Conservation (phyloP, 106 monocot species). For the Dioscorea alata region DNA sequence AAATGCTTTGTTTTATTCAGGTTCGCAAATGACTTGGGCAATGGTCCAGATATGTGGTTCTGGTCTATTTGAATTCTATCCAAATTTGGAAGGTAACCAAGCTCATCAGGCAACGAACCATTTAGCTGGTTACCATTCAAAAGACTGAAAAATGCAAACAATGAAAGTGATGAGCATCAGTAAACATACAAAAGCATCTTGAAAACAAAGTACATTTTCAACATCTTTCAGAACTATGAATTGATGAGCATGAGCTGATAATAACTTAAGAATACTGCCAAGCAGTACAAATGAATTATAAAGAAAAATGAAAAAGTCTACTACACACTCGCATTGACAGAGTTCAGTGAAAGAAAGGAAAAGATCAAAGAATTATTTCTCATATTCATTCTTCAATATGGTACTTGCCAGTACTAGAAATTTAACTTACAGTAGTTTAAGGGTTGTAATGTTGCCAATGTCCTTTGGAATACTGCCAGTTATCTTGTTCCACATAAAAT, state of each 20-base stretch:
- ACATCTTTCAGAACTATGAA: background rate
- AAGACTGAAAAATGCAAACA: slow-evolving; percentile 61
- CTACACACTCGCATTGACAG: too few relatives aligned
- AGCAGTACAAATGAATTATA: too few relatives aligned
- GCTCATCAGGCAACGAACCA: slow-evolving; percentile 86
- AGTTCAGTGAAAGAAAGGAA: background rate
- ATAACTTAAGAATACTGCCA: background rate
- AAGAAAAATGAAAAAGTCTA: too few relatives aligned
- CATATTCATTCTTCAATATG: background rate
- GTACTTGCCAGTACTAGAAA: background rate
- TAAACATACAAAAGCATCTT: background rate
- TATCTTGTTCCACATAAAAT: slow-evolving; percentile 97
- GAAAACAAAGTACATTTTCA: background rate
- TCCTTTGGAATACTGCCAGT: slow-evolving; percentile 90
- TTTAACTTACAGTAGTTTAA: slow-evolving; percentile 84
- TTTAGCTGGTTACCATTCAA: slow-evolving; percentile 85
- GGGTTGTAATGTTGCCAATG: slow-evolving; percentile 80
- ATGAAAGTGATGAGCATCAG: background rate
- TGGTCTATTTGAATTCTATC: slow-evolving; percentile 94
- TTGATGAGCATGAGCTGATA: background rate
- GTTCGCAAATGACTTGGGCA: slow-evolving; percentile 83
- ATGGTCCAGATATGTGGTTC: slow-evolving; percentile 81
- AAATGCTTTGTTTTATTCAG: slow-evolving; percentile 86
- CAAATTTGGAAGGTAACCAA: slow-evolving; percentile 72
- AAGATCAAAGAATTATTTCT: background rate